A percentile compares a stretch with the other conserved stretches of the same genome.
Evolutionary conservation across 768 basidiomycete species (phyloP).

Genomic region (Podaxis sp.): DNA sequence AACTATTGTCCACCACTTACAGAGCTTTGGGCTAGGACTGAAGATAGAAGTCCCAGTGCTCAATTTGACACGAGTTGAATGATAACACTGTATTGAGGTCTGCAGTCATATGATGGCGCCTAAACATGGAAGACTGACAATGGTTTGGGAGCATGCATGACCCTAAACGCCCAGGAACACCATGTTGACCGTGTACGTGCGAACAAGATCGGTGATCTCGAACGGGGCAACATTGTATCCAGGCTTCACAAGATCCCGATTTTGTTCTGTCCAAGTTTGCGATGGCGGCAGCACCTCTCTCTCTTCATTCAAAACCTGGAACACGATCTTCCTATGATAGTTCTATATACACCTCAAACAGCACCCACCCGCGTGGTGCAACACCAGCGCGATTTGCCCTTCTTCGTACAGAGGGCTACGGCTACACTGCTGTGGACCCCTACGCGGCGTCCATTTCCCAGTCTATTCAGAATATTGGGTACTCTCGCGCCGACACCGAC

Average conservation of each 20-base stretch:
- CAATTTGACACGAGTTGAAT: no score
- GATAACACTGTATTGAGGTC: no score
- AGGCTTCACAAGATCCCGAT: background rate
- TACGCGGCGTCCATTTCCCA: constrained; percentile 4
- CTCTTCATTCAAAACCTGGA: background rate
- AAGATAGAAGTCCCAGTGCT: no score
- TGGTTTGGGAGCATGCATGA: no score
- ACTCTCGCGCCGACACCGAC: background rate
- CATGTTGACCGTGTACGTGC: background rate
- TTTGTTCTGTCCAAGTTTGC: background rate
- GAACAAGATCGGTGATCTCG: background rate
- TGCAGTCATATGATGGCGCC: no score
- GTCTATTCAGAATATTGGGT: background rate
- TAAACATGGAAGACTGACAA: no score
- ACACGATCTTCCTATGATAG: background rate
- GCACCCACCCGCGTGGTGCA: background rate
- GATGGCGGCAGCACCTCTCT: background rate
- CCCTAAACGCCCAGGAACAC: no score
- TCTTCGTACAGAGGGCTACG: background rate
- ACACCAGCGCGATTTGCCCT: background rate
- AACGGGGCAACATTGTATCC: background rate
- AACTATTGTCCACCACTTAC: no score
- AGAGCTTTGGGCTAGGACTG: no score
- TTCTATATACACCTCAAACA: background rate
- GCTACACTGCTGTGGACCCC: constrained; percentile 2